These are phyloP conservation scores for Scheffersomyces stipitis DNA, from an alignment of 805 yeast genomes.

Conservation along the genomic window DNA sequence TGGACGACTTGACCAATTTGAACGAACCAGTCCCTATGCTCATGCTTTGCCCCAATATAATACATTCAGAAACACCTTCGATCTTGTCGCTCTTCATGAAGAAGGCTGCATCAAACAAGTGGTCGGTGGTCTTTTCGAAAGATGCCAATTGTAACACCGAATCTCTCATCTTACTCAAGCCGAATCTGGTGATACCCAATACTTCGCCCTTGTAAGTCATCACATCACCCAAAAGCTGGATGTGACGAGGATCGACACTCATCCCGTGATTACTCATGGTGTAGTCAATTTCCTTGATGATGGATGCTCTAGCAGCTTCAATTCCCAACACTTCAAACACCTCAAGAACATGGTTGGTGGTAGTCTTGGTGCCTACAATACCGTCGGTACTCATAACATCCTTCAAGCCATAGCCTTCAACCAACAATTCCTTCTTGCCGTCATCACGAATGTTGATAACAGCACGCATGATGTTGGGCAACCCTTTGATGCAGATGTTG, in stretches of 20 bases:
- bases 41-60: slow-evolving; percentile 97
- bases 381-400: slow-evolving; percentile 98
- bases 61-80: slow-evolving; percentile 98
- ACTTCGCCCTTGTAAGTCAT: slow-evolving; percentile 99
- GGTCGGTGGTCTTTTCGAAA: slow-evolving; percentile 98
- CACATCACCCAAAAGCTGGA: slow-evolving; percentile 94
- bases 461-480: slow-evolving; percentile 89
- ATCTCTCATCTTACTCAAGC: slow-evolving; percentile 97
- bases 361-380: slow-evolving; percentile 81
- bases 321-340: slow-evolving; percentile 89
- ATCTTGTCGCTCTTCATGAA: slow-evolving; percentile 94
- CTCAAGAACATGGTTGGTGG: slow-evolving; percentile 90
- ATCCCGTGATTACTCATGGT: slow-evolving; percentile 99
- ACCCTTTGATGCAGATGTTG: slow-evolving; percentile 86
- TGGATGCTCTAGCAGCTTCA: slow-evolving; percentile 94
- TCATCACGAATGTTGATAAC: slow-evolving; percentile 91
- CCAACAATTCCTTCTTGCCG: slow-evolving; percentile 84
- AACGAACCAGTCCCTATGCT: slow-evolving; percentile 96
- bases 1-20: slow-evolving; percentile 68
- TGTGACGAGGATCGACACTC: slow-evolving; percentile 99
- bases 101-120: slow-evolving; percentile 96
- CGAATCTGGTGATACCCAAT: slow-evolving; percentile 96
- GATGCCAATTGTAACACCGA: slow-evolving; percentile 95
- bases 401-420: slow-evolving; percentile 96
- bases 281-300: slow-evolving; percentile 90